Conservation (phyloP, 106 monocot species). For the Gastrodia elata region DNA sequence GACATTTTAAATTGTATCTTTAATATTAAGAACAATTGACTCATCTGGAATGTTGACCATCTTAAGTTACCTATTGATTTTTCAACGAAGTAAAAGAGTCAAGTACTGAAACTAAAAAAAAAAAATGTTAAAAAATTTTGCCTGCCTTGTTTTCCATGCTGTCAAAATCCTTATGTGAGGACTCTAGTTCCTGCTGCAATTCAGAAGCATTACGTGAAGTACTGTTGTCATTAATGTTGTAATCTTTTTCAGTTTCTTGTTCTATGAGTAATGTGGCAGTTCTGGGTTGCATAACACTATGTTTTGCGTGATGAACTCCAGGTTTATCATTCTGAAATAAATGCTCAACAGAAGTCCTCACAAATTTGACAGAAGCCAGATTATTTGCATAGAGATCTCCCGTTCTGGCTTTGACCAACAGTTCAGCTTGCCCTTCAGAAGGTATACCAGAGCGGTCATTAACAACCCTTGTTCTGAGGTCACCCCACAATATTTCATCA, state of each 20-base stretch:
- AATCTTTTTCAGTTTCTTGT: constrained; percentile 46
- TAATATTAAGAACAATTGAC: no score
- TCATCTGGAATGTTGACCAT: no score
- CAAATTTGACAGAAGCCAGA: constrained; percentile 1
- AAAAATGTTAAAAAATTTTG: background rate
- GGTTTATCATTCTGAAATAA: constrained; percentile 12
- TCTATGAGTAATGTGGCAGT: constrained; percentile 23
- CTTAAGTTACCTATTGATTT: no score
- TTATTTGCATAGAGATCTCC: constrained; percentile 9
- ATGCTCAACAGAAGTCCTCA: constrained; percentile 8
- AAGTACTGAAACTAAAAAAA: background rate
- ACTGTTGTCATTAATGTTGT: constrained; percentile 21
- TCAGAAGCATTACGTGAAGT: constrained; percentile 18
- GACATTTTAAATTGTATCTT: no score
- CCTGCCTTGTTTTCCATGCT: constrained; percentile 30
- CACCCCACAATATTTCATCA: constrained; percentile 42
- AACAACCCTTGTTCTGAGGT: constrained; percentile 18
- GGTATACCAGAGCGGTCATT: constrained; percentile 16
- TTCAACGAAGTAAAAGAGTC: background rate
- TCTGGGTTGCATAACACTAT: constrained; percentile 7
- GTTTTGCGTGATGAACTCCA: constrained; percentile 20
- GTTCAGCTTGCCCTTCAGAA: constrained; percentile 9
- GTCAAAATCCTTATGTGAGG: constrained; percentile 20
- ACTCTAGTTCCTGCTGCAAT: constrained; percentile 12
- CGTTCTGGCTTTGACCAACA: constrained; percentile 7